These are phyloP conservation scores for Colletotrichum cereale DNA, from an alignment of 2,329 filamentous ascomycete genomes.

Conservation along the genomic window DNA sequence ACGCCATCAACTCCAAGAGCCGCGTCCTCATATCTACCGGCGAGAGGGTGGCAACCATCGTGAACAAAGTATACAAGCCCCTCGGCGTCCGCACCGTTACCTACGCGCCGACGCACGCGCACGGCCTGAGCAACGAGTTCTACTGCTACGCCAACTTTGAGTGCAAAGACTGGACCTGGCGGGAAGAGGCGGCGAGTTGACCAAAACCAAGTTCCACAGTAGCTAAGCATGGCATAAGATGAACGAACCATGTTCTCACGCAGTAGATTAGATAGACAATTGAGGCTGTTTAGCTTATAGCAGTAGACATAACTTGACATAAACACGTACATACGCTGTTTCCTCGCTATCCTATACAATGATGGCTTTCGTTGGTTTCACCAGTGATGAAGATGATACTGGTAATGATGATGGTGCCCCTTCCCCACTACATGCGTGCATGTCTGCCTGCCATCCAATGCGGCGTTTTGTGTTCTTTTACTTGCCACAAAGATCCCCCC, in stretches of 20 bases:
- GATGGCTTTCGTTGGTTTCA: constrained; percentile 4
- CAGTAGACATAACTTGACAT: neutral
- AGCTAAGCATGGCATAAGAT: neutral
- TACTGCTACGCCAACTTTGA: constrained; percentile 85
- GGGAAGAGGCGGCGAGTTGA: constrained; percentile 40
- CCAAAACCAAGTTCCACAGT: neutral
- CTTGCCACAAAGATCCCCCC: constrained; percentile 11
- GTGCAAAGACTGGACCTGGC: constrained; percentile 64
- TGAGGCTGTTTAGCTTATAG: neutral
- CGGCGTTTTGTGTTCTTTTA: constrained; percentile 2
- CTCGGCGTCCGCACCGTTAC: constrained; percentile 74
- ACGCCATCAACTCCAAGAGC: constrained; percentile 35
- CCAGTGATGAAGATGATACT: constrained; percentile 2
- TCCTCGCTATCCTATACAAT: constrained; percentile 35
- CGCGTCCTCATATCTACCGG: constrained; percentile 79
- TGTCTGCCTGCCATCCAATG: constrained; percentile 18
- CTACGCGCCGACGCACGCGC: constrained; percentile 77
- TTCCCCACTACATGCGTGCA: neutral
- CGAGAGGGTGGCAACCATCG: constrained; percentile 77
- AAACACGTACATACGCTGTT: constrained; percentile 25
- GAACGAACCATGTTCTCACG: neutral
- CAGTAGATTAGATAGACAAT: neutral
- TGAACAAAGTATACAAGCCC: constrained; percentile 75
- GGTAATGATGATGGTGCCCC: neutral
- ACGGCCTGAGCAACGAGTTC: constrained; percentile 84